Conservation (phyloP, 129 eudicot genomes). For the Flaveria ramosissima region DNA sequence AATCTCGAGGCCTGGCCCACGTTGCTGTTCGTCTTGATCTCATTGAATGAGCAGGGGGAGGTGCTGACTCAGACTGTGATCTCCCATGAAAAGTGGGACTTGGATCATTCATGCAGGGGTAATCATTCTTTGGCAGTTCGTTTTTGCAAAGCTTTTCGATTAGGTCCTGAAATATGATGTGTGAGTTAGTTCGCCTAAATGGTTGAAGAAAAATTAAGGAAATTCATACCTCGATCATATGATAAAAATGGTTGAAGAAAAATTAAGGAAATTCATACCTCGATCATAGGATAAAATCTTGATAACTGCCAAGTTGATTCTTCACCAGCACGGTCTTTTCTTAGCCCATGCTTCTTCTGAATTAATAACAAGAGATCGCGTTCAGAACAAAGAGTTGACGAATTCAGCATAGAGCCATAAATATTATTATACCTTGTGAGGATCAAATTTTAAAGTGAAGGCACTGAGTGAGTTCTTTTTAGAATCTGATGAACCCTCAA, state of each 20-base stretch:
- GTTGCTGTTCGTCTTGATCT: constrained; percentile 78
- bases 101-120: constrained; percentile 94
- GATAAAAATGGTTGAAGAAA: constrained; percentile 53
- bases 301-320: constrained; percentile 83
- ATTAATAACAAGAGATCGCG: background rate
- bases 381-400: constrained; percentile 6
- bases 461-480: constrained; percentile 59
- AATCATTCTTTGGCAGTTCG: constrained; percentile 74
- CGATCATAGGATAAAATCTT: constrained; percentile 89
- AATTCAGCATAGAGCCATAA: background rate
- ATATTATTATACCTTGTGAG: constrained; percentile 52
- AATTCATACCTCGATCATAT: constrained; percentile 71
- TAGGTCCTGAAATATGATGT: constrained; percentile 62
- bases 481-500: constrained; percentile 66
- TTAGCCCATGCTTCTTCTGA: constrained; percentile 68
- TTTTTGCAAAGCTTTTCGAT: constrained; percentile 75
- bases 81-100: constrained; percentile 79
- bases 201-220: background rate
- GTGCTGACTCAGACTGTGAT: constrained; percentile 42
- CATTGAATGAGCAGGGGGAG: constrained; percentile 67
- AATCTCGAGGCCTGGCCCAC: constrained; percentile 86
- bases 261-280: constrained; percentile 43
- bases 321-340: constrained; percentile 87
- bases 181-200: background rate
- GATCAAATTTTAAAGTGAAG: constrained; percentile 74